A percentile compares a stretch with the other conserved stretches of the same genome.
phyloP scores from a whole-genome alignment of 768 basidiomycete genomes.

The Kwoniella sp. region DNA sequence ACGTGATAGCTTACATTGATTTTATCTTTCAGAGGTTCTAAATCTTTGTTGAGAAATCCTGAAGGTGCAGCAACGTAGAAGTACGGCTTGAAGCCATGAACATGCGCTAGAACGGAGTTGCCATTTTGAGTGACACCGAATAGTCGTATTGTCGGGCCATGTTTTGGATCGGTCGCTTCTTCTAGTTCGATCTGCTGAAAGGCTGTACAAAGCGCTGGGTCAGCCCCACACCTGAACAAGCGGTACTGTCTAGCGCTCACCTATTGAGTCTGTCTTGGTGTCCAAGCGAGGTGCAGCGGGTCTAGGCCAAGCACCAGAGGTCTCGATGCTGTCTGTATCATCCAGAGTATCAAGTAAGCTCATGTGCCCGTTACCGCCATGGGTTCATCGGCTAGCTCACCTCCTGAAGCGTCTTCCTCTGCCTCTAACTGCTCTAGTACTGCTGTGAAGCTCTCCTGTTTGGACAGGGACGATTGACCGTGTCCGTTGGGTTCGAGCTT shows the following conservation, averaged over 20 bases:
- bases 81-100: conserved; percentile 84
- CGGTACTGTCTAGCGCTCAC: conserved; percentile 58
- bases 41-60: conserved; percentile 72
- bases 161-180: conserved; percentile 62
- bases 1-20: conserved; percentile 69
- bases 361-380: not conserved
- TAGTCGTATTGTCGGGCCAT: conserved; percentile 64
- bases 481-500: conserved; percentile 33
- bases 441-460: conserved; percentile 47
- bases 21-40: conserved; percentile 66
- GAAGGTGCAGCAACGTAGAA: conserved; percentile 87
- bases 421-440: conserved; percentile 51
- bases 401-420: conserved; percentile 46
- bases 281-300: conserved; percentile 61
- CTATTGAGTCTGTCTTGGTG: conserved; percentile 66
- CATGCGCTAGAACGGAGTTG: conserved; percentile 81
- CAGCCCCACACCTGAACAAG: not conserved
- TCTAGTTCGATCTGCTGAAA: conserved; percentile 98
- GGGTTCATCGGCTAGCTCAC: conserved; percentile 11
- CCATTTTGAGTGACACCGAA: conserved; percentile 91
- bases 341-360: not conserved
- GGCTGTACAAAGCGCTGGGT: conserved; percentile 59
- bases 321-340: conserved; percentile 44
- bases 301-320: conserved; percentile 54
- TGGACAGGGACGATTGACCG: conserved; percentile 13